phyloP scores from a whole-genome alignment of 139 green algal species.

The Diplosphaera chodatii region DNA sequence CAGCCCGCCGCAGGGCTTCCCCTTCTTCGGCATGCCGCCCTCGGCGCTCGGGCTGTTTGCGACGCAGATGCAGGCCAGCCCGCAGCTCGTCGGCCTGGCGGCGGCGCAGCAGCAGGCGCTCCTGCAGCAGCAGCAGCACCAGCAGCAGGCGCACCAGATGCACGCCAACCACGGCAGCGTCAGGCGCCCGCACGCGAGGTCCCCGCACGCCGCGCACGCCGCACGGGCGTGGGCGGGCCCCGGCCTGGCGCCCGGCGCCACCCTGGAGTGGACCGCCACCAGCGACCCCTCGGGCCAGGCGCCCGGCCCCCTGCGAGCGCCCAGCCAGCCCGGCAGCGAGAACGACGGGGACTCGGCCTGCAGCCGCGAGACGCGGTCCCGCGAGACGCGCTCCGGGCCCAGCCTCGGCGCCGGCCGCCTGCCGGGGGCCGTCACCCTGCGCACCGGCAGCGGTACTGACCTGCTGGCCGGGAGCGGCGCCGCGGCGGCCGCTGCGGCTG shows the following conservation, averaged over 20 bases:
- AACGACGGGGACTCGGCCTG: conserved; percentile 35
- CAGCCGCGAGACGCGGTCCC: conserved; percentile 24
- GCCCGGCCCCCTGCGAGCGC: neutral
- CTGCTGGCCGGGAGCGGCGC: conserved; percentile 4
- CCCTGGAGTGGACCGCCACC: conserved; percentile 29
- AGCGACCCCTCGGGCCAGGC: conserved; percentile 18
- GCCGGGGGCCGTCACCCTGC: neutral
- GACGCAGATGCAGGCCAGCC: conserved; percentile 31
- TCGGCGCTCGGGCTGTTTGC: conserved; percentile 44
- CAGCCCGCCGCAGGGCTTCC: conserved; percentile 57
- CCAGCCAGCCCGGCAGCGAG: conserved; percentile 12
- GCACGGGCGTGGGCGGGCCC: too few relatives aligned
- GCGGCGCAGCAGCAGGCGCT: neutral
- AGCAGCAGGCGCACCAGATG: neutral
- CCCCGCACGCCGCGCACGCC: neutral
- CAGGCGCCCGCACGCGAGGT: neutral
- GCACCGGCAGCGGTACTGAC: neutral
- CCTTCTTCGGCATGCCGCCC: conserved; percentile 68
- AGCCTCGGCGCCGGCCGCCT: too few relatives aligned
- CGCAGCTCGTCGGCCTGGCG: conserved; percentile 17
- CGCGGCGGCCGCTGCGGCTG: neutral
- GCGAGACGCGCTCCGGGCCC: too few relatives aligned
- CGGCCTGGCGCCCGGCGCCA: neutral
- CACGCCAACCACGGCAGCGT: neutral
- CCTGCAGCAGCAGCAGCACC: neutral